These are phyloP conservation scores for Cyclospora cayetanensis DNA, from an alignment of 169 alveolate genomes.

Conservation along the genomic window DNA sequence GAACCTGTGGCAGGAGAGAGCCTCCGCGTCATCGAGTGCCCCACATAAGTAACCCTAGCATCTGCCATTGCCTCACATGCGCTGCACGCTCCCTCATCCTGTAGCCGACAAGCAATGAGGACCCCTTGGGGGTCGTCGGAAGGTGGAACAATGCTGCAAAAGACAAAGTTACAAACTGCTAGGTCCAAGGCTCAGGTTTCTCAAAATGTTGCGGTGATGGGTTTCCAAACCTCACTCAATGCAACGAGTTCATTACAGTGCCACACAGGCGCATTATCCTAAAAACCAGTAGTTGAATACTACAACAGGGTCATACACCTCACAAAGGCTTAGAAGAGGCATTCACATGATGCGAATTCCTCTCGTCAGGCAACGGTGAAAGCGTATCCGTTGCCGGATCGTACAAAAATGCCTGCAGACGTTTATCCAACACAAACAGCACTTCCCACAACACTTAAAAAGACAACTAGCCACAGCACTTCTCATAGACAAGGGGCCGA, in stretches of 20 bases:
- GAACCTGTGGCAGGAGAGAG: neutral
- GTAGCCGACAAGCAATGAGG: conserved; percentile 32
- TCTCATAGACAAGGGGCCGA: too few species aligned
- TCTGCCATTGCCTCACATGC: conserved; percentile 50
- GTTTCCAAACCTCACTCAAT: too few species aligned
- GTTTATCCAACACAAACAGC: too few species aligned
- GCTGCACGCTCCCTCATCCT: conserved; percentile 48
- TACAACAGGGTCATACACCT: too few species aligned
- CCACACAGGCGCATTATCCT: too few species aligned
- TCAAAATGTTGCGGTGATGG: too few species aligned
- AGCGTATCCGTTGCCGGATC: conserved; percentile 17
- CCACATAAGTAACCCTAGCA: conserved; percentile 36
- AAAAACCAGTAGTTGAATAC: too few species aligned
- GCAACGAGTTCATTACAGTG: too few species aligned
- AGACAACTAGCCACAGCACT: too few species aligned
- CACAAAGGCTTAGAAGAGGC: too few species aligned
- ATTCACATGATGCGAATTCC: too few species aligned
- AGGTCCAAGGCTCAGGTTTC: neutral
- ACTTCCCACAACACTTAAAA: too few species aligned
- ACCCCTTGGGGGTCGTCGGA: neutral
- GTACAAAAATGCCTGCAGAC: conserved; percentile 3
- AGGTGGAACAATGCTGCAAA: neutral
- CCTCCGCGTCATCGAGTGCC: neutral
- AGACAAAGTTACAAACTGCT: neutral
- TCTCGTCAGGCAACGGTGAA: neutral